Evolutionary conservation across 257 asterid species (phyloP).

Genomic region (Phtheirospermum japonicum): DNA sequence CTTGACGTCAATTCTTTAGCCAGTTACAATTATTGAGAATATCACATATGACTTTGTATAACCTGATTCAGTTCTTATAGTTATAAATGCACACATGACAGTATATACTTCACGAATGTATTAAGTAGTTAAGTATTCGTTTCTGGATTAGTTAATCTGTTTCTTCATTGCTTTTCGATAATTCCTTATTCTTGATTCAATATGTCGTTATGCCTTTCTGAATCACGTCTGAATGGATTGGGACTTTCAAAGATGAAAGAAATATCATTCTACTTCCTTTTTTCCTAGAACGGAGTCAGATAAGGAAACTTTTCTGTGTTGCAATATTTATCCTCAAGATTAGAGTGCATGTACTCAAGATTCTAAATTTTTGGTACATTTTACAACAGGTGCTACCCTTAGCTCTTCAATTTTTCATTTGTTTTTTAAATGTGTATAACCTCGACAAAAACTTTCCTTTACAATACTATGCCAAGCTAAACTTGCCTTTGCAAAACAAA

Average conservation of each 20-base stretch:
- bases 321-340: no score
- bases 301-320: no score
- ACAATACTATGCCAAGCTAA: neutral
- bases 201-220: no score
- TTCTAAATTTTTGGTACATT: neutral
- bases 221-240: no score
- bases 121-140: neutral
- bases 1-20: slow-evolving; percentile 20
- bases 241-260: no score
- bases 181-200: no score
- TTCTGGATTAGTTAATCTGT: slow-evolving; percentile 3
- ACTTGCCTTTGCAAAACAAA: neutral
- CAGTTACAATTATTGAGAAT: slow-evolving; percentile 14
- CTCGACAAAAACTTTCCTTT: neutral
- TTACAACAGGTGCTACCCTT: neutral
- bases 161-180: no score
- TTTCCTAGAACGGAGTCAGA: no score
- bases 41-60: slow-evolving; percentile 8
- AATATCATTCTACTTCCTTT: no score
- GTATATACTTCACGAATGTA: neutral
- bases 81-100: neutral
- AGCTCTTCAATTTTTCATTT: neutral
- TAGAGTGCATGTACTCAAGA: neutral
- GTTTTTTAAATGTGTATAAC: neutral
- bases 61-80: slow-evolving; percentile 6